Evolutionary conservation across 805 yeast genomes (phyloP), one percentile per base, ranked within the genome.

Genomic region (Ogataea siamensis): DNA sequence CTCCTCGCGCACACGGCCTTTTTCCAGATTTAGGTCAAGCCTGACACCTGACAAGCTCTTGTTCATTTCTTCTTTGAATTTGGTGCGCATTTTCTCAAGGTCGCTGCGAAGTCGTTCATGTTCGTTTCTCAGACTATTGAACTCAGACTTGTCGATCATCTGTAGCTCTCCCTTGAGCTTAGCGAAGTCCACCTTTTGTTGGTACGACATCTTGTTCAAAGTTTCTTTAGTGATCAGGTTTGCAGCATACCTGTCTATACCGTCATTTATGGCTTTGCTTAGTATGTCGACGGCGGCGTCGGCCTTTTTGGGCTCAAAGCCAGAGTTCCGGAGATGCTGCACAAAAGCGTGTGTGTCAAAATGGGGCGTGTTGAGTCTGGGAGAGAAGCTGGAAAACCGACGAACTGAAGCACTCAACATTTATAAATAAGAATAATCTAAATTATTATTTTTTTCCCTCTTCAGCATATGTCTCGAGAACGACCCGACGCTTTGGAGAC

Each of bases 161-260:
- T 87, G 89, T 28, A 93, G 71, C 59, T 91, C 98, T 21, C 96
- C 95, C 55, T 89, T 83, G 43, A 93, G 73, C 57, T 91, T 91
- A 25, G 96, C 93, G 70, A 93, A 91, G 57, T 93, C 98, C 21
- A 93, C 97, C 52, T 91, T 87, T 54, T 93, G 98, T 58, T 91
- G 96, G 61, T 93, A 93, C 3, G 96, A 83, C 55, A 88, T 75
- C 49, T 88, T 80, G 20, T 86, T 79, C 30, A 91, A 71, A 29
- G 82, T 79, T 51, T 88, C 96, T 51, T 87, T 82, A 17, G 88
- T 78, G n/a, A 91, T 95, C 40, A 91, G 65, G 54, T 83, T 83
- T 25, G 80, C 71, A 7, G 89, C 79, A 17, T 87, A 80, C 39
- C 83, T 77, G 15, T 74, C 73, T 20, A 88, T 78, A 4, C 96